Percentiles rank a stretch among this genome's conserved stretches.
phyloP scores from a whole-genome alignment of 208 protist species.

The Lotmaria passim region DNA sequence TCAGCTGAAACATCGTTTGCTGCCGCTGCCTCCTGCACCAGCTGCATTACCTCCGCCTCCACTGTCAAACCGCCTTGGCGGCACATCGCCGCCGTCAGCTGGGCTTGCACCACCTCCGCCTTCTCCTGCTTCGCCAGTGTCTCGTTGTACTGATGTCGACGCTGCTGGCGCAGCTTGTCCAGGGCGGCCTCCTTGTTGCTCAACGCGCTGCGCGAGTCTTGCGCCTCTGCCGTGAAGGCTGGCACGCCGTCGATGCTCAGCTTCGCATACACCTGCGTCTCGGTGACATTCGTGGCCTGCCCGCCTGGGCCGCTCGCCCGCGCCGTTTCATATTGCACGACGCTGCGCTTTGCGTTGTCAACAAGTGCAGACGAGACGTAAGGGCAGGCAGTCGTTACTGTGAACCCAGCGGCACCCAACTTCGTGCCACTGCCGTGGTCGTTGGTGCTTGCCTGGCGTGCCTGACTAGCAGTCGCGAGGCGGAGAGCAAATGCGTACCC shows the following conservation, averaged over 20 bases:
- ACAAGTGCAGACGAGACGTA: constrained; percentile 65
- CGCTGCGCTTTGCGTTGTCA: constrained; percentile 49
- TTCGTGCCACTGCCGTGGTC: neutral
- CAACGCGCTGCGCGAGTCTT: constrained; percentile 87
- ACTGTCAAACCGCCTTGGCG: constrained; percentile 30
- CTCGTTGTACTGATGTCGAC: constrained; percentile 79
- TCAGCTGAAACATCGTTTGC: constrained; percentile 8
- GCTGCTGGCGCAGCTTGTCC: constrained; percentile 62
- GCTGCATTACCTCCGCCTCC: constrained; percentile 20
- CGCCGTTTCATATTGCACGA: constrained; percentile 73
- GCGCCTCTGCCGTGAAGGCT: constrained; percentile 75
- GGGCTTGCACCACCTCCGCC: constrained; percentile 43
- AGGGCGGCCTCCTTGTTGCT: constrained; percentile 77
- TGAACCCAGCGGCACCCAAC: constrained; percentile 29
- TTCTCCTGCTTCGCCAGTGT: constrained; percentile 55
- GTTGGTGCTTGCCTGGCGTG: neutral
- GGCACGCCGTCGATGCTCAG: constrained; percentile 73
- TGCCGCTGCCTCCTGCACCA: constrained; percentile 31
- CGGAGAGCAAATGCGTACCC: constrained; percentile 52
- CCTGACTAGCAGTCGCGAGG: constrained; percentile 14
- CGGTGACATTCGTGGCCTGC: constrained; percentile 86
- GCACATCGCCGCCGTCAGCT: constrained; percentile 36
- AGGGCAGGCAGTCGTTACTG: constrained; percentile 45
- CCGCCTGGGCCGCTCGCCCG: constrained; percentile 86
- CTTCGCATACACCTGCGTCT: constrained; percentile 90